A percentile compares a stretch with the other conserved stretches of the same genome.
Conservation (phyloP, 331 rosid genomes). For the Saraca asoca region DNA sequence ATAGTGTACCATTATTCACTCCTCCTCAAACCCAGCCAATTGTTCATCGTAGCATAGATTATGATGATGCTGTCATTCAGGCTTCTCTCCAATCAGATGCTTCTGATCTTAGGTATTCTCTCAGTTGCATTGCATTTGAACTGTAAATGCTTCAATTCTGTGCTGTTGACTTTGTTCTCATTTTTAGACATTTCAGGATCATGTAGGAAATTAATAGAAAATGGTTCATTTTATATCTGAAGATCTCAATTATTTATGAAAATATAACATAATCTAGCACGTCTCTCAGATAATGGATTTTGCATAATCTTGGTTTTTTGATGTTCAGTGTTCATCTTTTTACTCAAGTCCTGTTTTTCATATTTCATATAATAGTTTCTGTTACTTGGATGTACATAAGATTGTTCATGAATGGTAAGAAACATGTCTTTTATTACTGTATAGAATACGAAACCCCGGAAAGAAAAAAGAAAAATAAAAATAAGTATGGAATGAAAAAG, state of each 20-base stretch:
- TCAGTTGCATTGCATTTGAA: conserved; percentile 6
- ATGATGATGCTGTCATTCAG: conserved; percentile 72
- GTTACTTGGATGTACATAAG: conserved; percentile 11
- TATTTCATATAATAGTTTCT: conserved; percentile 13
- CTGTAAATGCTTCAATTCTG: conserved; percentile 15
- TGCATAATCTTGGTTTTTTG: conserved; percentile 11
- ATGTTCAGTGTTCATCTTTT: not conserved
- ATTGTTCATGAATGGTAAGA: conserved; percentile 5
- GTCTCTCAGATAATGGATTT: not conserved
- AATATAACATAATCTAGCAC: conserved; percentile 16
- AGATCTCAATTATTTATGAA: conserved; percentile 4
- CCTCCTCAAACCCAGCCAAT: conserved; percentile 92
- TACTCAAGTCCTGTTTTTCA: not conserved
- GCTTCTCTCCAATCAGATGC: conserved; percentile 87
- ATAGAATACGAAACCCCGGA: not conserved
- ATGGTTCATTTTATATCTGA: conserved; percentile 11
- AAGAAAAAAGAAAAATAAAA: not conserved
- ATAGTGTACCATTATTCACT: conserved; percentile 83
- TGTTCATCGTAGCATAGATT: conserved; percentile 46
- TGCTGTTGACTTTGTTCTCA: conserved; percentile 6
- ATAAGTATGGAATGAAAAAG: too few species aligned
- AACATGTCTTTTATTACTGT: conserved; percentile 6
- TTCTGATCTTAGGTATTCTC: conserved; percentile 78
- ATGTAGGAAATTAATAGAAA: conserved; percentile 21
- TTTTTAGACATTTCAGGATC: conserved; percentile 9